Evolutionary conservation across 2,329 filamentous ascomycete species (phyloP), one percentile per base, ranked within the genome.

Genomic region (Podosphaera xanthii): DNA sequence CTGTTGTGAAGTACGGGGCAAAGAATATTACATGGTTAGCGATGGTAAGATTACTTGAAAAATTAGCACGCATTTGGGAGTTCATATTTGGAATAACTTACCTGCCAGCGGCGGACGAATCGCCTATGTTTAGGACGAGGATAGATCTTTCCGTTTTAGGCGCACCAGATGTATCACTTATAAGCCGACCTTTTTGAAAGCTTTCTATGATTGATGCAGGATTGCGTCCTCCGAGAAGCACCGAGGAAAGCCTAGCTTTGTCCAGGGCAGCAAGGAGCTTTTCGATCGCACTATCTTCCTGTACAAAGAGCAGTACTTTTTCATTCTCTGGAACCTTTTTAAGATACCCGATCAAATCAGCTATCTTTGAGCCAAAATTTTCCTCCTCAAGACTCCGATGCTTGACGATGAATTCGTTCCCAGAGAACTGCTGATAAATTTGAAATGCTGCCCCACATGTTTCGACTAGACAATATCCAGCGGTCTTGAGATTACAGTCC

Each of bases 11-110:
- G 7, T 81, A 68, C 0, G 81, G 81, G 0, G 76, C 74, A 2
- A 83, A 67, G 66, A 86, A 85, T 38, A 86, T 74, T 42, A 84
- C 71, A 60, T 85, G 80, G 61, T 83, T 84, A 0, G 81, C 80
- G 46, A 74, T 75, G 54, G 80, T 77, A 1, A 86, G 69, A 62
- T 86, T 85, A 8, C 77, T 80, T 59, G 42, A 3, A 52, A 53
- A 58, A 50, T 64, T 59, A 62, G 59, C 50, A 61, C 33, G 57
- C 4, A 42, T 40, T 57, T 59, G n/a, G 12, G 22, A 38, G 4
- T 2, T 12, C 34, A 34, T 12, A n/a, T 38, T 10, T 48, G 9
- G 10, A 44, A 33, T 35, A 44, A 73, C 76, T 75, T 72, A 79
- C 77, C 77, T 68, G 58, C 82, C 82, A 38, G 81, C 75, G 2